Evolutionary conservation across 2,329 filamentous ascomycete species (phyloP).

Genomic region (Alternaria ventricosa): DNA sequence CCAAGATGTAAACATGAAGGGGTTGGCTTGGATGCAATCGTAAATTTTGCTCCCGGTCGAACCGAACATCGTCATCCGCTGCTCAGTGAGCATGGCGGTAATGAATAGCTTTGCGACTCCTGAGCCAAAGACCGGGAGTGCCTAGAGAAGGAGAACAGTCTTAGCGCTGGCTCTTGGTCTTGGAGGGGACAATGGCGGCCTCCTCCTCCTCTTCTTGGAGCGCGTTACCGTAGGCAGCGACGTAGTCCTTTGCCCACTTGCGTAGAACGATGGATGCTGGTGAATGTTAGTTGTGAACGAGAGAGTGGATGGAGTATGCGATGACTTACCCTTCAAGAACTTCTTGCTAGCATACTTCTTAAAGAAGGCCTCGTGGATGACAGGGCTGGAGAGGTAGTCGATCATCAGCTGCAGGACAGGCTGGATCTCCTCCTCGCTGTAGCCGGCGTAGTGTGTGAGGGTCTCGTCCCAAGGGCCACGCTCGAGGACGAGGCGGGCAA

Average conservation of each 20-base stretch:
- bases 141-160: slow-evolving; percentile 25
- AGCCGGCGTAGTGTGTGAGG: slow-evolving; percentile 88
- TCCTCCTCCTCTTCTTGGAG: slow-evolving; percentile 31
- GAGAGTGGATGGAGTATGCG: slow-evolving; percentile 23
- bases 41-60: slow-evolving; percentile 19
- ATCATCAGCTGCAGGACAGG: slow-evolving; percentile 94
- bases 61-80: slow-evolving; percentile 12
- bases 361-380: slow-evolving; percentile 96
- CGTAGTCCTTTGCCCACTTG: slow-evolving; percentile 86
- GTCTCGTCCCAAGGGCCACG: slow-evolving; percentile 92
- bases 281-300: slow-evolving; percentile 15
- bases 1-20: slow-evolving; percentile 47
- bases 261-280: slow-evolving; percentile 88
- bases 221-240: slow-evolving; percentile 40
- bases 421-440: slow-evolving; percentile 89
- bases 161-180: slow-evolving; percentile 34
- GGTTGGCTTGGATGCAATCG: slow-evolving; percentile 29
- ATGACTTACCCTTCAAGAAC: slow-evolving; percentile 87
- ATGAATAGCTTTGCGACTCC: slow-evolving; percentile 17
- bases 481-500: slow-evolving; percentile 87
- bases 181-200: slow-evolving; percentile 15
- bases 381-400: slow-evolving; percentile 89
- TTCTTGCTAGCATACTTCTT: slow-evolving; percentile 99
- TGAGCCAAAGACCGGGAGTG: slow-evolving; percentile 18
- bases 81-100: slow-evolving; percentile 8